Percentiles rank a stretch among this genome's conserved stretches.
These are phyloP conservation scores for Saitozyma sp. DNA, from an alignment of 768 basidiomycete species.

Conservation along the genomic window DNA sequence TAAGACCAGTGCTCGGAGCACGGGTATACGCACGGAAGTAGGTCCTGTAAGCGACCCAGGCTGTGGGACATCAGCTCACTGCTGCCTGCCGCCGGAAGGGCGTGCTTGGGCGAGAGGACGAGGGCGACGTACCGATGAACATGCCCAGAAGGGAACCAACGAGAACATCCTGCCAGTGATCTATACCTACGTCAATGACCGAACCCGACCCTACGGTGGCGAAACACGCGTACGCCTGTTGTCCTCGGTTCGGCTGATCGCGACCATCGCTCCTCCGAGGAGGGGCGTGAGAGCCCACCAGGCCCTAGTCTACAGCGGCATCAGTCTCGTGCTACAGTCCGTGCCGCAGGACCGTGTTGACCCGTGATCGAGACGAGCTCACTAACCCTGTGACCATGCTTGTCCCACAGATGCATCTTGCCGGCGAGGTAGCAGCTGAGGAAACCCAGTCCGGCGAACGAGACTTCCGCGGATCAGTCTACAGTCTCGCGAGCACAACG, in stretches of 20 bases:
- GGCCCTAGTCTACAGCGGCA: conserved; percentile 53
- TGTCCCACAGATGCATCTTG: conserved; percentile 87
- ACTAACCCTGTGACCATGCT: conserved; percentile 62
- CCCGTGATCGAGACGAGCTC: neutral
- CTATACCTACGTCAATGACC: conserved; percentile 53
- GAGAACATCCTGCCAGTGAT: conserved; percentile 90
- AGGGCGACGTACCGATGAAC: conserved; percentile 61
- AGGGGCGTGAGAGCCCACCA: conserved; percentile 82
- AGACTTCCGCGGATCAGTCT: conserved; percentile 59
- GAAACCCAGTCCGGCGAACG: conserved; percentile 90
- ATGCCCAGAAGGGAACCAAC: conserved; percentile 76
- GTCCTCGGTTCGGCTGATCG: conserved; percentile 80
- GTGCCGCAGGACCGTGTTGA: no score
- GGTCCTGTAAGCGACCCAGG: conserved; percentile 49
- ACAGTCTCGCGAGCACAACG: no score
- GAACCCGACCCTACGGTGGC: neutral
- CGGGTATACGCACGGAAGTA: conserved; percentile 43
- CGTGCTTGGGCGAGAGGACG: no score
- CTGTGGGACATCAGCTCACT: conserved; percentile 10
- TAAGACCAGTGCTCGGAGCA: conserved; percentile 21
- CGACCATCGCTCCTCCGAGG: conserved; percentile 62
- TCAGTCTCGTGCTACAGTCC: no score
- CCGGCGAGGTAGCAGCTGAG: conserved; percentile 85
- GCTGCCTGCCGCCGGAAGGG: no score
- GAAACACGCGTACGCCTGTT: conserved; percentile 66